A percentile compares a stretch with the other conserved stretches of the same genome.
Conservation (phyloP, 2,329 filamentous ascomycete genomes). For the Colletotrichum sublineola region DNA sequence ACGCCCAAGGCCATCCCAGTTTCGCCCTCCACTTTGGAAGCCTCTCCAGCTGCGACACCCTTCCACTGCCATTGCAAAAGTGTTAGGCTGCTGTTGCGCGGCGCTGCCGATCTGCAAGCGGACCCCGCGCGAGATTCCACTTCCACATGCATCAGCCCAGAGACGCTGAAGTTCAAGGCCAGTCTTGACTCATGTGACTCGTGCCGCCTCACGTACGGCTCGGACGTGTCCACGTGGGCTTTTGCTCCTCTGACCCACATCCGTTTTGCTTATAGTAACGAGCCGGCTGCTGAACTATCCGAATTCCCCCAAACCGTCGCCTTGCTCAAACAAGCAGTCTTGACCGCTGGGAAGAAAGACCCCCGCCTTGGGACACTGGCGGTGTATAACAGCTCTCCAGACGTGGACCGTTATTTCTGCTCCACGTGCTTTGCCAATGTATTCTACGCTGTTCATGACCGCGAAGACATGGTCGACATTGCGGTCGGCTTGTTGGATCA, state of each 20-base stretch:
- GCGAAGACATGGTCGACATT: slow-evolving; percentile 57
- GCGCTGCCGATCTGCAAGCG: slow-evolving; percentile 47
- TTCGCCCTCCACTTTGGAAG: slow-evolving; percentile 10
- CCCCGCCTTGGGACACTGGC: slow-evolving; percentile 57
- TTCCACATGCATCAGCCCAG: slow-evolving; percentile 59
- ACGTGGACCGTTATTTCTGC: slow-evolving; percentile 64
- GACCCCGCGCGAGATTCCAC: slow-evolving; percentile 49
- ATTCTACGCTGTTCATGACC: slow-evolving; percentile 58
- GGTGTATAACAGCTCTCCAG: slow-evolving; percentile 58
- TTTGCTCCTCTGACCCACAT: slow-evolving; percentile 57
- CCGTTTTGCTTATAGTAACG: slow-evolving; percentile 45
- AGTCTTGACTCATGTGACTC: slow-evolving; percentile 62
- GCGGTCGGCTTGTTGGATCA: slow-evolving; percentile 60
- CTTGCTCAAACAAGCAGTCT: slow-evolving; percentile 53
- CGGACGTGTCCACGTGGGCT: slow-evolving; percentile 61
- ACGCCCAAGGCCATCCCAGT: slow-evolving; percentile 27
- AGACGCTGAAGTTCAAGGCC: slow-evolving; percentile 55
- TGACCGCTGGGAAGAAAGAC: slow-evolving; percentile 47
- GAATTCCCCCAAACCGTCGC: slow-evolving; percentile 49
- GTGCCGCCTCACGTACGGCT: slow-evolving; percentile 58
- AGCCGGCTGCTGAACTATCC: slow-evolving; percentile 7
- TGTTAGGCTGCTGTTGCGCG: slow-evolving; percentile 56
- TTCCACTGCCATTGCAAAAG: slow-evolving; percentile 63
- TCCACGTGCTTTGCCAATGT: slow-evolving; percentile 60
- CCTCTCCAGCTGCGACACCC: slow-evolving; percentile 47